Percentiles rank a stretch among this genome's conserved stretches.
Conservation (phyloP, 192 early-diverging fungal genomes). For the Spizellomyces sp. region DNA sequence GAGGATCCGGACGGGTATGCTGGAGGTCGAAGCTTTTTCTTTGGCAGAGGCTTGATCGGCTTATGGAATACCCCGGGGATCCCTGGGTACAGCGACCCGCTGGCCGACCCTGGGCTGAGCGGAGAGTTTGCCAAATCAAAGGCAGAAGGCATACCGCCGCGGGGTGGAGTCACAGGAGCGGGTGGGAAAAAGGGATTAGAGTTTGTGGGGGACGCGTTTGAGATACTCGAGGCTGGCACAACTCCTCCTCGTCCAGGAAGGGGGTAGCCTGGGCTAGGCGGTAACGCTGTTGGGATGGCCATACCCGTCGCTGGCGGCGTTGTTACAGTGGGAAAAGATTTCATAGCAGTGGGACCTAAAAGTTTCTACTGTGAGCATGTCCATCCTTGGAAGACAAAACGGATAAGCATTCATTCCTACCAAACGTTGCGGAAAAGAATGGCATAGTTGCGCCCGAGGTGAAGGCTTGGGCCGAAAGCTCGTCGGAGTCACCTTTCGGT, state of each 20-base stretch:
- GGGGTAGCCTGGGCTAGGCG: neutral
- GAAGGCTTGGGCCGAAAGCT: no score
- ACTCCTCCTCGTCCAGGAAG: neutral
- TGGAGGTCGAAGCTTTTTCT: conserved; percentile 2
- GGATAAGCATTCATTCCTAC: no score
- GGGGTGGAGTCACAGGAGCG: neutral
- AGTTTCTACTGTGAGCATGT: no score
- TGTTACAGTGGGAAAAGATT: no score
- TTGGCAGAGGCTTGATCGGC: conserved; percentile 17
- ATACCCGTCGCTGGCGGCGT: no score
- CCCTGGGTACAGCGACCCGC: neutral
- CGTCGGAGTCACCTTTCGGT: no score
- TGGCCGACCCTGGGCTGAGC: neutral
- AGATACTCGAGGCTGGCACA: neutral
- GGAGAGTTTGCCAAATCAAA: neutral
- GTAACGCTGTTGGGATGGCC: no score
- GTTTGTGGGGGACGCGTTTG: neutral
- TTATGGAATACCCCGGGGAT: conserved; percentile 5
- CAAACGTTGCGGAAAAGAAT: no score
- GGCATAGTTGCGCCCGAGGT: no score
- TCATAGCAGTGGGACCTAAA: no score
- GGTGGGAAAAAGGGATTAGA: neutral
- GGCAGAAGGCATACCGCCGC: neutral
- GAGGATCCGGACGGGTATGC: neutral
- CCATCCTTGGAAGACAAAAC: no score